Conservation (phyloP, 2,329 filamentous ascomycete species). For the Apiospora hydei region DNA sequence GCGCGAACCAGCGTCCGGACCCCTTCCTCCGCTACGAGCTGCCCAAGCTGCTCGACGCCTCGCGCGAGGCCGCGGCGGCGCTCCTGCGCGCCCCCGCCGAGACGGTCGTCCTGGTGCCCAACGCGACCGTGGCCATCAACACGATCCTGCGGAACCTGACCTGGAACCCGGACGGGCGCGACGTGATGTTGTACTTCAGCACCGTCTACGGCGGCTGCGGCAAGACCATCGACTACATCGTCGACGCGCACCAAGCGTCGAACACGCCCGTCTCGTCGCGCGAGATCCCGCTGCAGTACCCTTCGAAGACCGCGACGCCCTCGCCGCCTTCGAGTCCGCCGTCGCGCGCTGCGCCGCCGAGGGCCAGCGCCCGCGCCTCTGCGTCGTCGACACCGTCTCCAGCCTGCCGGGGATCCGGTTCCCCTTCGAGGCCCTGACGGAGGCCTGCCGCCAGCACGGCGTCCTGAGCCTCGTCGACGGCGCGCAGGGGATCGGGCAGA, state of each 20-base stretch:
- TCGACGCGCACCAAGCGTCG: slow-evolving; percentile 63
- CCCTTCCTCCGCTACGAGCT: slow-evolving; percentile 76
- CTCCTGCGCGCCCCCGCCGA: slow-evolving; percentile 71
- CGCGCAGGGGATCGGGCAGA: slow-evolving; percentile 84
- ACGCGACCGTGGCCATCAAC: slow-evolving; percentile 82
- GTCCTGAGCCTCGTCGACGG: slow-evolving; percentile 82
- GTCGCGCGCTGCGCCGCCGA: slow-evolving; percentile 59
- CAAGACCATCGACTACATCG: slow-evolving; percentile 73
- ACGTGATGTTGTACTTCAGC: slow-evolving; percentile 80
- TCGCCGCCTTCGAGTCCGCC: slow-evolving; percentile 65
- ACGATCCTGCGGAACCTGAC: slow-evolving; percentile 78
- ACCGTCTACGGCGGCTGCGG: slow-evolving; percentile 82
- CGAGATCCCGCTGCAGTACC: slow-evolving; percentile 70
- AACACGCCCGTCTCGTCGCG: slow-evolving; percentile 49
- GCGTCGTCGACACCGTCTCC: slow-evolving; percentile 81
- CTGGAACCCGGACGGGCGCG: slow-evolving; percentile 73
- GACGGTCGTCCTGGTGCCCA: slow-evolving; percentile 78
- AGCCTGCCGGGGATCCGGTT: slow-evolving; percentile 81
- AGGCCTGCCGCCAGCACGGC: slow-evolving; percentile 69
- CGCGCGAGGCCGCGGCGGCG: slow-evolving; percentile 68
- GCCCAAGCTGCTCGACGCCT: slow-evolving; percentile 67
- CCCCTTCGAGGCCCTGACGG: slow-evolving; percentile 75
- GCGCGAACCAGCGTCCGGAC: slow-evolving; percentile 74
- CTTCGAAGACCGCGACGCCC: slow-evolving; percentile 70
- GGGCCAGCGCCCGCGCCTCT: slow-evolving; percentile 71